These are phyloP conservation scores for Leccinum rimulosum DNA, from an alignment of 768 basidiomycete species.

Conservation along the genomic window DNA sequence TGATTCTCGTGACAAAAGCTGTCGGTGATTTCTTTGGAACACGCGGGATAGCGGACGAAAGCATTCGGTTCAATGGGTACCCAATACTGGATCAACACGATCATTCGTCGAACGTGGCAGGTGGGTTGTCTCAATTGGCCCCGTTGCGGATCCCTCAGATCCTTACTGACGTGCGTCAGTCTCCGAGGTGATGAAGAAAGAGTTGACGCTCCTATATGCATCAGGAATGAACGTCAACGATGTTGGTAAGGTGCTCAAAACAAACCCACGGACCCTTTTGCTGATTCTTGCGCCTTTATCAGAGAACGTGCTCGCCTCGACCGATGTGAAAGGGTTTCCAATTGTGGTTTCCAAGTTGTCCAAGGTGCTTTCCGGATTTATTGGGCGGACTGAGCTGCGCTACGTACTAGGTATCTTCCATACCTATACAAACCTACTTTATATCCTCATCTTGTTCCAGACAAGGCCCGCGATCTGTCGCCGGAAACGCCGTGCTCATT, in stretches of 20 bases:
- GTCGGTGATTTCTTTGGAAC: constrained; percentile 94
- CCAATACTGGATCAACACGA: constrained; percentile 97
- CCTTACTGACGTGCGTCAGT: constrained; percentile 44
- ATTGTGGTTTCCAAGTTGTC: constrained; percentile 65
- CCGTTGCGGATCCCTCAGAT: constrained; percentile 3
- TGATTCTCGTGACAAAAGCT: constrained; percentile 92
- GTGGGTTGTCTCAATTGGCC: constrained; percentile 42
- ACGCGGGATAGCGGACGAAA: constrained; percentile 94
- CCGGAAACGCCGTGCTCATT: constrained; percentile 75
- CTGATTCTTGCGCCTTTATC: constrained; percentile 5
- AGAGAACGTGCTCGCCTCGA: constrained; percentile 73
- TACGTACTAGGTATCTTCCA: constrained; percentile 72
- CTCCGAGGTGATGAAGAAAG: constrained; percentile 85
- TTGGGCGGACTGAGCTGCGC: constrained; percentile 79
- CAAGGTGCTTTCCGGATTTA: constrained; percentile 76
- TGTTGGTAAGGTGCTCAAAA: constrained; percentile 57
- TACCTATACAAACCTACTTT: background rate
- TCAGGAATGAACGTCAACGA: constrained; percentile 74
- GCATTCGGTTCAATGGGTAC: constrained; percentile 96
- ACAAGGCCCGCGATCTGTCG: constrained; percentile 65
- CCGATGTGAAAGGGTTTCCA: constrained; percentile 88
- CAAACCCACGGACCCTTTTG: background rate
- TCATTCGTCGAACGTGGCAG: constrained; percentile 85
- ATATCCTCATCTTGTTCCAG: constrained; percentile 37
- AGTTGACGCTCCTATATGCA: constrained; percentile 69